Evolutionary conservation across 2,329 filamentous ascomycete species (phyloP).

Genomic region (Cyclaneusma minus): DNA sequence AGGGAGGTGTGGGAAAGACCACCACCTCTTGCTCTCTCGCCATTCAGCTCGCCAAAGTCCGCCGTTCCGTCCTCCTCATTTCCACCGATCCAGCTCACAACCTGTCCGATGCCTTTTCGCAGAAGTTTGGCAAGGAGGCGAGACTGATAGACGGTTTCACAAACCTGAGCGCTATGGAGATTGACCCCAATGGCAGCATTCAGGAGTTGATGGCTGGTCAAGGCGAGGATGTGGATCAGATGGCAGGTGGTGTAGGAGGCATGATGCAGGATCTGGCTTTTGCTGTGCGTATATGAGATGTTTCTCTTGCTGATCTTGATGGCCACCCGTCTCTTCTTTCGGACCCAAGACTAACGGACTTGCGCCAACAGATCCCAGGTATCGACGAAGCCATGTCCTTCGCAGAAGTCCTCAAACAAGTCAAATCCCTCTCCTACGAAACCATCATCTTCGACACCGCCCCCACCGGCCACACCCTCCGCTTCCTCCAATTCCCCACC

Average conservation of each 20-base stretch:
- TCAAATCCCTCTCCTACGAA: conserved; percentile 97
- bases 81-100: conserved; percentile 98
- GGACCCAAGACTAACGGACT: conserved; percentile 1
- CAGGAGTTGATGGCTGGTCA: conserved; percentile 77
- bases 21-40: conserved; percentile 98
- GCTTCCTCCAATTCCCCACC: conserved; percentile 95
- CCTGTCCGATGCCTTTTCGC: conserved; percentile 90
- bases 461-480: conserved; percentile 91
- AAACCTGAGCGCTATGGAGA: conserved; percentile 97
- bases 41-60: conserved; percentile 89
- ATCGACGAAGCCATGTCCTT: conserved; percentile 99
- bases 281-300: too few relatives aligned
- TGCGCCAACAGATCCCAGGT: conserved; percentile 67
- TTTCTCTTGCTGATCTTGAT: conserved; percentile 11
- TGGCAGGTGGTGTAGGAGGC: conserved; percentile 64
- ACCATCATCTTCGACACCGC: conserved; percentile 99
- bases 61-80: conserved; percentile 92
- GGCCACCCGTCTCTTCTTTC: too few relatives aligned
- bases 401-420: conserved; percentile 96
- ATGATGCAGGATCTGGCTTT: conserved; percentile 99
- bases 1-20: conserved; percentile 96
- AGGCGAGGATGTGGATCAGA: conserved; percentile 57
- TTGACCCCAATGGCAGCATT: conserved; percentile 95
- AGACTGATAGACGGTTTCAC: conserved; percentile 81
- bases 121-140: conserved; percentile 99